Conservation (phyloP, 1,284 basidiomycete species). For the Moesziomyces parantarcticus region DNA sequence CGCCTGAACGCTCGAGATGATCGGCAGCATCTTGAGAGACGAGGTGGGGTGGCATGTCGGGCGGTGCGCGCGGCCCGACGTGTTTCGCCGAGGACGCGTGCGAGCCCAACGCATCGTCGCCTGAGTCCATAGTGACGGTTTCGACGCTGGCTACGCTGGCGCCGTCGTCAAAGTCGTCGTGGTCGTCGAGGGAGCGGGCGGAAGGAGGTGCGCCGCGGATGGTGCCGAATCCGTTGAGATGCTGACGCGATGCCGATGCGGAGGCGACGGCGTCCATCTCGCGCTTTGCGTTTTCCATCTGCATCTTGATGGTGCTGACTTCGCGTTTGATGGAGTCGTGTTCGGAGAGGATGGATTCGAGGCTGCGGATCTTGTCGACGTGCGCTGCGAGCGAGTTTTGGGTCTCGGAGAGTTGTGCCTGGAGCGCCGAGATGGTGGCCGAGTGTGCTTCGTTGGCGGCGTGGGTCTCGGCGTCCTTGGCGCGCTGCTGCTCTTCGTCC, state of each 20-base stretch:
- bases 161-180: slow-evolving; percentile 58
- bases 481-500: slow-evolving; percentile 29
- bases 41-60: slow-evolving; percentile 48
- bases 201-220: slow-evolving; percentile 10
- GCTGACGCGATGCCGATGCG: slow-evolving; percentile 12
- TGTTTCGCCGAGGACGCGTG: slow-evolving; percentile 12
- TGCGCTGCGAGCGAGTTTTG: slow-evolving; percentile 82
- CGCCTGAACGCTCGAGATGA: slow-evolving; percentile 7
- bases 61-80: slow-evolving; percentile 53
- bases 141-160: slow-evolving; percentile 62
- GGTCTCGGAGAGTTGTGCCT: slow-evolving; percentile 85
- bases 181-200: slow-evolving; percentile 11
- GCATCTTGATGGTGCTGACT: slow-evolving; percentile 71
- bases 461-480: slow-evolving; percentile 29
- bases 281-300: slow-evolving; percentile 67
- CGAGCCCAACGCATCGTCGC: slow-evolving; percentile 7
- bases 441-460: slow-evolving; percentile 45
- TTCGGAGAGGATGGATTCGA: slow-evolving; percentile 82
- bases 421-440: slow-evolving; percentile 72
- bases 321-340: slow-evolving; percentile 87
- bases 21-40: slow-evolving; percentile 30
- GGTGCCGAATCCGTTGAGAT: slow-evolving; percentile 32
- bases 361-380: slow-evolving; percentile 83
- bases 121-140: slow-evolving; percentile 50
- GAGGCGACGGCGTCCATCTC: slow-evolving; percentile 52